Conservation (phyloP, 345 rosid genomes). For the Ricinus communis region DNA sequence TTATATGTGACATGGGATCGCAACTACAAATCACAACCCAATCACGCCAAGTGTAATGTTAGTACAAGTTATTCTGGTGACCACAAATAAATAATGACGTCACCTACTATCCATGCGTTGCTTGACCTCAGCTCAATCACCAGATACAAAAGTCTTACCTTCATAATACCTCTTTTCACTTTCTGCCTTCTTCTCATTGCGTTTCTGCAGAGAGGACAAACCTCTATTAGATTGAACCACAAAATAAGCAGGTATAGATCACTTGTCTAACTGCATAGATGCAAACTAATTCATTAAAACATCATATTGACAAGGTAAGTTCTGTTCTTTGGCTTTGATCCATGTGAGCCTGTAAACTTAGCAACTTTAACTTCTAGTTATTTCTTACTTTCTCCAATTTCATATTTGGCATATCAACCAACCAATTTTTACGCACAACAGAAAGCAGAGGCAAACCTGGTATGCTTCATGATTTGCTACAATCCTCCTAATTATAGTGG, state of each 20-base stretch:
- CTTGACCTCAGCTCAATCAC: slow-evolving; percentile 37
- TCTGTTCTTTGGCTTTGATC: background rate
- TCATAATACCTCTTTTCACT: slow-evolving; percentile 68
- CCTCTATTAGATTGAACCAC: slow-evolving; percentile 4
- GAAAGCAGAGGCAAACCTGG: slow-evolving; percentile 38
- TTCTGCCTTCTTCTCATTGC: slow-evolving; percentile 66
- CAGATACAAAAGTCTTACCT: slow-evolving; percentile 46
- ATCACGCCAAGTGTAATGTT: slow-evolving; percentile 1
- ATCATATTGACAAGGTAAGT: background rate
- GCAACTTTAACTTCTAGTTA: background rate
- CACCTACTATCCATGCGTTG: slow-evolving; percentile 1
- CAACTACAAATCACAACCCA: slow-evolving; percentile 11
- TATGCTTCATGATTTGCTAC: slow-evolving; percentile 74
- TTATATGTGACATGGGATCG: slow-evolving; percentile 4
- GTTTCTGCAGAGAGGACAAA: slow-evolving; percentile 45
- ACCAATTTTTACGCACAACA: background rate
- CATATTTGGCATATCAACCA: too few relatives aligned
- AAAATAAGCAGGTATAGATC: background rate
- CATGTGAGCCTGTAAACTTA: background rate
- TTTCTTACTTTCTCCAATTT: background rate
- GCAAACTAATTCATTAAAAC: background rate
- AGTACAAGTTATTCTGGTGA: slow-evolving; percentile 8
- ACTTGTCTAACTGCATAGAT: background rate
- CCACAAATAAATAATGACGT: background rate
- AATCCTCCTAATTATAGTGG: slow-evolving; percentile 67